phyloP scores from a whole-genome alignment of 148 eudicot genomes.

The Polygonum aviculare region DNA sequence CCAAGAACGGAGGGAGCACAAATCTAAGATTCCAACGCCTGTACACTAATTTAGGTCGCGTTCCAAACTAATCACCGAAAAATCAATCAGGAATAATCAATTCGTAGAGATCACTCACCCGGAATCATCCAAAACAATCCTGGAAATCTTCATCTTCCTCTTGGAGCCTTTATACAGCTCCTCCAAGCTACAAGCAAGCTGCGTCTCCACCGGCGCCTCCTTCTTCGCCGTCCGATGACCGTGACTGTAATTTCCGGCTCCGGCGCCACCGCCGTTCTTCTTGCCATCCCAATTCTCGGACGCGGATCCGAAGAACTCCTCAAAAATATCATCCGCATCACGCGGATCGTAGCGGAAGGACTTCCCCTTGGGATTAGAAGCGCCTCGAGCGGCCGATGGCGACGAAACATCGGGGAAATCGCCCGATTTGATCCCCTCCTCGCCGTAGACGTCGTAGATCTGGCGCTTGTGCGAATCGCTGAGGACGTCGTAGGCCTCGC shows the following conservation, averaged over 20 bases:
- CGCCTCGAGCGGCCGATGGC: constrained; percentile 14
- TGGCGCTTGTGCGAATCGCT: constrained; percentile 58
- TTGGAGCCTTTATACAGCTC: constrained; percentile 48
- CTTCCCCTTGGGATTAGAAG: neutral
- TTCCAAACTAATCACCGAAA: no score
- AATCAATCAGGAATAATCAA: neutral
- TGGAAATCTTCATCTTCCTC: constrained; percentile 54
- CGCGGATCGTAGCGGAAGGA: constrained; percentile 19
- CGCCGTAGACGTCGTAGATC: constrained; percentile 73
- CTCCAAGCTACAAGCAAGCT: constrained; percentile 53
- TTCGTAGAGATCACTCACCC: constrained; percentile 27
- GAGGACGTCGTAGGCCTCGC: constrained; percentile 75
- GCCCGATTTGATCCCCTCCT: constrained; percentile 39
- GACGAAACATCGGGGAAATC: constrained; percentile 20
- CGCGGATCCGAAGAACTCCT: constrained; percentile 34
- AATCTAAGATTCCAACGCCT: no score
- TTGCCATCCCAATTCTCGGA: constrained; percentile 13
- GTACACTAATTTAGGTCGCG: no score
- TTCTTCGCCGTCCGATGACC: constrained; percentile 2
- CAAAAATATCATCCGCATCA: constrained; percentile 38
- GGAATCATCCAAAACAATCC: constrained; percentile 42
- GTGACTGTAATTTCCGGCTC: no score
- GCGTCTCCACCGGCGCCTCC: constrained; percentile 48
- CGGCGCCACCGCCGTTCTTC: neutral
- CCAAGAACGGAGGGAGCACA: no score